Base-by-base conservation (phyloP, 148 eudicot species). In the Polygonum aviculare region DNA sequence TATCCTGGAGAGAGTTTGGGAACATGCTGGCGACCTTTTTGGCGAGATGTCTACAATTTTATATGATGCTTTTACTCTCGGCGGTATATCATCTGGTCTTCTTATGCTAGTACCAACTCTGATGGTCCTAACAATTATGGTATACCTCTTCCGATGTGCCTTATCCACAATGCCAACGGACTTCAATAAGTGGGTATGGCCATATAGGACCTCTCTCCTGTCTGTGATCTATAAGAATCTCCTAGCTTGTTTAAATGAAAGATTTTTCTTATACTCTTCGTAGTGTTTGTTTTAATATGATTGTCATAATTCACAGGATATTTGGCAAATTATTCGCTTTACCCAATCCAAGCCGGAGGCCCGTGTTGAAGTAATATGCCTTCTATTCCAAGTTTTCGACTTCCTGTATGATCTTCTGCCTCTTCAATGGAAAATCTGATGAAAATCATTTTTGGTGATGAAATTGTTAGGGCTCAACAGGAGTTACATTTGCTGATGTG, bases 311-410 rank as follows among this genome's bases (percentile, higher is more conserved):
- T 36, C 86, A 85, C 88, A 94, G 98, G 94, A 91, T 84, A 88
- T 94, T 77, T 94, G 97, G 98, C 98, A 94, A 94, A 94, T 89
- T 35, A 86, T 90, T 62, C 90, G 88, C 79, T 90, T 90, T 84
- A 88, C 94, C 73, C 94, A 90, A 77, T 94, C 98, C 78, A 94
- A 94, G 78, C 84, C 98, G 67, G 90, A 94, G 81, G 98, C 98
- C 52, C 94, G 97, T 72, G 93, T 94, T 76, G 97, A 94, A 86
- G 98, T 94, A 78, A 90, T 89, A 82, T 77, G 55, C 77, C 73
- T 49, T 36, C n/a, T 36, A 35, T 8, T 36, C 14, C 12, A 26
- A 26, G 31, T 26, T 67, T 26, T 3, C 12, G 36, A 35, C 72
- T 38, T 16, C 3, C 19, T 67, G 72, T 14, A 14, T 67, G 45